These are phyloP conservation scores for Entelexis paramagnoliae DNA, from an alignment of 1,139 yeast species.

Conservation along the genomic window DNA sequence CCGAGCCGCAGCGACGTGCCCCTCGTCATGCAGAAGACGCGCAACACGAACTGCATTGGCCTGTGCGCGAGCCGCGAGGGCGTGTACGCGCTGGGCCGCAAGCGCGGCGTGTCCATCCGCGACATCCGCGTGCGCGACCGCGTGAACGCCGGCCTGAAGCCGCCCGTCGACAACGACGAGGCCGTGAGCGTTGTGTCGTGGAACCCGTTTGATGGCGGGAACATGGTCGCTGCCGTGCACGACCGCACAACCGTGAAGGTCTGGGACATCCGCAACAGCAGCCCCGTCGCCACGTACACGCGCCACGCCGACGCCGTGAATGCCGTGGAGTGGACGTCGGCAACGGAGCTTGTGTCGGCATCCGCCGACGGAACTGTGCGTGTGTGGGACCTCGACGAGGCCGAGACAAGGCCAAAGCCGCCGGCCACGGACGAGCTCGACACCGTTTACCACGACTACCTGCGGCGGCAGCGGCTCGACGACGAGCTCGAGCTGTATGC, in stretches of 20 bases:
- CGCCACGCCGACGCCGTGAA: slow-evolving; percentile 52
- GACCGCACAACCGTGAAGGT: slow-evolving; percentile 49
- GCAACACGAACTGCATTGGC: slow-evolving; percentile 39
- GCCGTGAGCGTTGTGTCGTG: slow-evolving; percentile 45
- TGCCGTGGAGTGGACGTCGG: slow-evolving; percentile 50
- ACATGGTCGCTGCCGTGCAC: slow-evolving; percentile 60
- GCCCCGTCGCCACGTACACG: slow-evolving; percentile 43
- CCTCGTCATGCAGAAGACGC: slow-evolving; percentile 42
- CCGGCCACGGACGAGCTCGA: background rate
- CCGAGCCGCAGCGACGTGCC: slow-evolving; percentile 47
- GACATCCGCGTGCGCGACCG: slow-evolving; percentile 45
- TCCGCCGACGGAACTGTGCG: slow-evolving; percentile 62
- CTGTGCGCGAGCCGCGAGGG: slow-evolving; percentile 42
- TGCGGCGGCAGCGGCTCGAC: slow-evolving; percentile 28
- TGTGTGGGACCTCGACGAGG: slow-evolving; percentile 53
- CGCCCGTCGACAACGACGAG: slow-evolving; percentile 34
- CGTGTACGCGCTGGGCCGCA: slow-evolving; percentile 53
- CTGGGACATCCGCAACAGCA: slow-evolving; percentile 64
- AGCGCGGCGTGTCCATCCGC: slow-evolving; percentile 58
- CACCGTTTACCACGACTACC: slow-evolving; percentile 28
- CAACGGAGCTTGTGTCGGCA: slow-evolving; percentile 49
- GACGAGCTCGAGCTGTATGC: slow-evolving; percentile 25
- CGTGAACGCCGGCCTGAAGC: slow-evolving; percentile 34
- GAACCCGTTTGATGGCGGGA: slow-evolving; percentile 39
- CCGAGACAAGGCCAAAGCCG: background rate